phyloP scores from a whole-genome alignment of 2,329 filamentous ascomycete species.

The Penicillium sp. region DNA sequence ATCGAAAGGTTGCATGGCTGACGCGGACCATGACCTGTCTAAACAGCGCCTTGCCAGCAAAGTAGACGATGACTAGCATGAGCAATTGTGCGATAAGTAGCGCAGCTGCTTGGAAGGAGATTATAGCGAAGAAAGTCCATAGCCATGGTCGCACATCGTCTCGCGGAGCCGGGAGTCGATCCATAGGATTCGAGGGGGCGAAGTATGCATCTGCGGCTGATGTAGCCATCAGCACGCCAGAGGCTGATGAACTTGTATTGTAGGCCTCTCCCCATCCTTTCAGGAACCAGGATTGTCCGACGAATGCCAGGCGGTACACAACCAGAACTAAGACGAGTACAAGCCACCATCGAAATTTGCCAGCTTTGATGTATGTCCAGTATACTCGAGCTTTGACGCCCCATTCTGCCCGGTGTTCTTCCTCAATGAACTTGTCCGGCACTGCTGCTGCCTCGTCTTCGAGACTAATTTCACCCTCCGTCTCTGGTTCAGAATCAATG shows the following conservation, averaged over 20 bases:
- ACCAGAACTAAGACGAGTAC: constrained; percentile 62
- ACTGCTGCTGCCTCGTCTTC: constrained; percentile 52
- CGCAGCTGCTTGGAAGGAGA: constrained; percentile 57
- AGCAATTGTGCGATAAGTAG: constrained; percentile 63
- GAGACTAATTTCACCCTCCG: constrained; percentile 32
- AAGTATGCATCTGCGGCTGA: constrained; percentile 16
- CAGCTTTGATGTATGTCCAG: constrained; percentile 81
- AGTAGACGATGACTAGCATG: constrained; percentile 74
- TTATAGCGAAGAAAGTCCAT: constrained; percentile 65
- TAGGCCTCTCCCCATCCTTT: constrained; percentile 86
- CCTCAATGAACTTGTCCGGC: constrained; percentile 75
- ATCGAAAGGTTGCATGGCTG: constrained; percentile 78
- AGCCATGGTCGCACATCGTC: constrained; percentile 73
- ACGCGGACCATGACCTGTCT: constrained; percentile 68
- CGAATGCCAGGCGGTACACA: constrained; percentile 61
- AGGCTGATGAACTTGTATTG: constrained; percentile 26
- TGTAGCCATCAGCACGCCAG: constrained; percentile 13
- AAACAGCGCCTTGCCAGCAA: constrained; percentile 74
- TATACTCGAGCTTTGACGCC: constrained; percentile 75
- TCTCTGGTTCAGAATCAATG: constrained; percentile 15
- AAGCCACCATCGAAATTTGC: constrained; percentile 71
- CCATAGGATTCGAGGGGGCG: constrained; percentile 27
- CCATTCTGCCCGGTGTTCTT: constrained; percentile 71
- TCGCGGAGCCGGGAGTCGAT: constrained; percentile 63
- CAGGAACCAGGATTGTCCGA: constrained; percentile 74